Base-by-base conservation (phyloP, 306 rosid species). In the Gastrolobium villosum region DNA sequence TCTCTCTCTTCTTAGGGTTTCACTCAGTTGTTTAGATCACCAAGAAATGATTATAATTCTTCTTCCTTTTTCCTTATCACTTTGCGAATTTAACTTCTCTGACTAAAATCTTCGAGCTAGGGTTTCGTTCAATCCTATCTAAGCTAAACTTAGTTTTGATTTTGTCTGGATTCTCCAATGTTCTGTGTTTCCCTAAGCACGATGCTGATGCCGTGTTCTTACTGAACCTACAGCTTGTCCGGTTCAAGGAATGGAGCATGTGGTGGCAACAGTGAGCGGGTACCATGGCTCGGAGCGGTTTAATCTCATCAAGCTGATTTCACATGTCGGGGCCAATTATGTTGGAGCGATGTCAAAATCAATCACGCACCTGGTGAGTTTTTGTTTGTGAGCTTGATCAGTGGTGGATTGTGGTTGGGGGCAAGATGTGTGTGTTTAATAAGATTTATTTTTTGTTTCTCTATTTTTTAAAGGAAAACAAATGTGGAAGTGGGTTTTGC, bases 251-350 rank as follows among this genome's bases (percentile, higher is more conserved):
- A 91, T 95, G 98, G 91, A 95, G 37, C 79, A 82, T 4, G 98
- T 91, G 74, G 92, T 95, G 48, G 98, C 89, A 6, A 89, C 96
- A 2, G 97, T 89, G 1, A 92, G 91, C 31, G 98, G 99, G 9
- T 95, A 95, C 85, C 89, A 83, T 56, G 98, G 92, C 43, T 52
- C 72, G 2, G 94, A 92, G 52, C 86, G 96, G 26, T 82, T 80
- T 84, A 82, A 91, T 67, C 94, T 95, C 65, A 88, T 92, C 79
- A 88, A 89, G 90, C 84, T 95, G 66, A 92, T 95, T 28, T 60
- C 90, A 34, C 73, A 53, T 10, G 75, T 90, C 10, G 99, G 99
- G 3, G 99, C 89, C 3, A 87, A 77, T 67, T 92, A 82, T 39
- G 93, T 95, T 32, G 99, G 99, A 2, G 1, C 76, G 0, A 83